phyloP scores from a whole-genome alignment of 352 stramenopile genomes.

The Globisporangium yorkense region DNA sequence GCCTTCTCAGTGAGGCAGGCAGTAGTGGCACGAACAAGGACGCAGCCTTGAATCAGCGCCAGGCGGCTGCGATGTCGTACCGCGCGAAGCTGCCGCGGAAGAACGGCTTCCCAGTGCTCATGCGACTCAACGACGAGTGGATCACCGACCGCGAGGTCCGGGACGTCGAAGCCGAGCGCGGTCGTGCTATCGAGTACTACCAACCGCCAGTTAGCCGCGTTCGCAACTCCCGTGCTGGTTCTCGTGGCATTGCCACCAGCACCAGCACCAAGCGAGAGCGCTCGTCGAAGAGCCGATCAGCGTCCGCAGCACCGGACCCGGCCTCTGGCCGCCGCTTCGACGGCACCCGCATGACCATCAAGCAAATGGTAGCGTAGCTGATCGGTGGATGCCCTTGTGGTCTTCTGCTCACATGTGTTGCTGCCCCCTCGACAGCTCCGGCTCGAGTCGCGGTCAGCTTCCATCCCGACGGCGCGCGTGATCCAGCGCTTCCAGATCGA shows the following conservation, averaged over 20 bases:
- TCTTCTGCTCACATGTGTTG: not conserved
- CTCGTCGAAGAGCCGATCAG: not conserved
- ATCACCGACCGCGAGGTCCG: constrained; percentile 48
- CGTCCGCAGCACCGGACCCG: not conserved
- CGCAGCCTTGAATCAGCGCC: not conserved
- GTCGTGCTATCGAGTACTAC: constrained; percentile 43
- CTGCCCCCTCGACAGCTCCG: constrained; percentile 18
- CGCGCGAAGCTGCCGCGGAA: constrained; percentile 35
- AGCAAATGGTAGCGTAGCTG: constrained; percentile 33
- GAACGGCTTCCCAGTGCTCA: constrained; percentile 57
- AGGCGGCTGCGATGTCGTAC: constrained; percentile 23
- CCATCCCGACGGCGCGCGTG: constrained; percentile 30
- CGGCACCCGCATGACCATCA: constrained; percentile 60
- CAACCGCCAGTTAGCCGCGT: not conserved
- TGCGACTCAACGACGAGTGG: constrained; percentile 50
- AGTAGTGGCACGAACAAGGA: not conserved
- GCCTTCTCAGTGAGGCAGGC: constrained; percentile 2
- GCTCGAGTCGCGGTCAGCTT: constrained; percentile 31
- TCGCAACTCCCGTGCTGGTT: not conserved
- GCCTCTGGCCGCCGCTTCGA: constrained; percentile 28
- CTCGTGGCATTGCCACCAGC: not conserved
- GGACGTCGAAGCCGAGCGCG: constrained; percentile 45
- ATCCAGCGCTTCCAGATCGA: constrained; percentile 54
- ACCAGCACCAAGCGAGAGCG: not conserved
- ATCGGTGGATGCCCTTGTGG: not conserved